phyloP scores from a whole-genome alignment of 257 asterid genomes.

The Marsdenia floribunda region DNA sequence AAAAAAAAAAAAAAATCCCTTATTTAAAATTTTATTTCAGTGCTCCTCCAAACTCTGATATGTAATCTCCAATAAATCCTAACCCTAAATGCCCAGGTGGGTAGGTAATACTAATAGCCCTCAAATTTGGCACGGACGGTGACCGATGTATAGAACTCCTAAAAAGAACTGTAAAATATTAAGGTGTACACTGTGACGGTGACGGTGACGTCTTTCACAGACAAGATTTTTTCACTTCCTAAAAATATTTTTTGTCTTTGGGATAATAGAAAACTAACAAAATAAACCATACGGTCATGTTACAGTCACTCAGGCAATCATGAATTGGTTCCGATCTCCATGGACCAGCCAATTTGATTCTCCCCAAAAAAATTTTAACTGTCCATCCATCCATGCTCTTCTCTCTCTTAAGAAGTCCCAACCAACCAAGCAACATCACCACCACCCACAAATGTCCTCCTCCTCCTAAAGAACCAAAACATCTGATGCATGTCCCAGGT shows the following conservation, averaged over 20 bases:
- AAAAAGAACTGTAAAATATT: neutral
- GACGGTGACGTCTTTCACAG: slow-evolving; percentile 10
- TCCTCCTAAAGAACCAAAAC: neutral
- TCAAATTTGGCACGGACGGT: neutral
- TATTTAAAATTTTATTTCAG: no score
- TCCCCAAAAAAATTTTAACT: no score
- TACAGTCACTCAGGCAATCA: slow-evolving; percentile 10
- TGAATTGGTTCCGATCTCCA: slow-evolving; percentile 16
- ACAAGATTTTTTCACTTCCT: neutral
- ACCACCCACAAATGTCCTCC: neutral
- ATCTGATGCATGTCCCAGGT: neutral
- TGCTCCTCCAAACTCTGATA: neutral
- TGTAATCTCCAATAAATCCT: slow-evolving; percentile 8
- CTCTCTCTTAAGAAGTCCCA: no score
- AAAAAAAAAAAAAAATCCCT: no score
- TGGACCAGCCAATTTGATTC: neutral
- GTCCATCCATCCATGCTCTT: no score
- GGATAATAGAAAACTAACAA: neutral
- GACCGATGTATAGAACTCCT: neutral
- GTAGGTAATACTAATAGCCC: neutral
- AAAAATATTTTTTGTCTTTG: neutral
- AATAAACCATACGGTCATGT: slow-evolving; percentile 1
- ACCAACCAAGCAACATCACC: no score
- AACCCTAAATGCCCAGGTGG: neutral
- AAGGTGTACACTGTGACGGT: neutral